Evolutionary conservation across 345 rosid genomes (phyloP), one percentile per base, ranked within the genome.

Genomic region (Salix arbutifolia): DNA sequence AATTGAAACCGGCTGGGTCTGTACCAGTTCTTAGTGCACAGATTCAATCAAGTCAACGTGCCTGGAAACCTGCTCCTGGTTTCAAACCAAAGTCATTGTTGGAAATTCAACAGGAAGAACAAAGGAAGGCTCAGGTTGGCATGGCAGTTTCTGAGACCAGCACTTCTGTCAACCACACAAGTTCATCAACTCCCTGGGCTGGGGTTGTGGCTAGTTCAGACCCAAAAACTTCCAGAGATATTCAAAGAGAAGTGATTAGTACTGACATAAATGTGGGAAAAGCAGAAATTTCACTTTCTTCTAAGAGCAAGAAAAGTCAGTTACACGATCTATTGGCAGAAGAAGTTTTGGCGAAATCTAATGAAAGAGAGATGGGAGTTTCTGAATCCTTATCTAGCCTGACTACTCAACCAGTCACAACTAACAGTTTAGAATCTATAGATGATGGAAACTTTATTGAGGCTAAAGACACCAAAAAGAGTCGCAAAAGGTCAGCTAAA

Each of bases 11-110:
- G 35, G 68, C 67, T 72, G 72, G 58, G n/a, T 71, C 87, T 74
- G 74, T 74, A 21, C 69, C 86, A 21, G 69, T 53, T 72, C 88
- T 75, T 70, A 82, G 61, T 73, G n/a, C 82, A 69, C 85, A 78
- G 71, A 61, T 83, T 33, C 85, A 80, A 70, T 73, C 87, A 3
- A 86, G 79, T 40, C 88, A 86, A 70, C 80, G 92, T 69, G 97
- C 95, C 71, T 96, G 99, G 99, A 94, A 90, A 86, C 93, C 95
- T 88, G 97, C 99, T 80, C 97, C 97, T 65, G 97, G 98, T 81
- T 88, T 91, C 86, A 96, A 88, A 86, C 88, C 97, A 18, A 96
- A 90, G 88, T 94, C 99, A 38, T 81, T 96, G 77, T 82, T 96
- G 85, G 99, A 96, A 86, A 96, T 96, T 85, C 99, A 96, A 81